Evolutionary conservation across 1,284 basidiomycete species (phyloP), one percentile per base, ranked within the genome.

Genomic region (Leccinum olivaceoglutinosum): DNA sequence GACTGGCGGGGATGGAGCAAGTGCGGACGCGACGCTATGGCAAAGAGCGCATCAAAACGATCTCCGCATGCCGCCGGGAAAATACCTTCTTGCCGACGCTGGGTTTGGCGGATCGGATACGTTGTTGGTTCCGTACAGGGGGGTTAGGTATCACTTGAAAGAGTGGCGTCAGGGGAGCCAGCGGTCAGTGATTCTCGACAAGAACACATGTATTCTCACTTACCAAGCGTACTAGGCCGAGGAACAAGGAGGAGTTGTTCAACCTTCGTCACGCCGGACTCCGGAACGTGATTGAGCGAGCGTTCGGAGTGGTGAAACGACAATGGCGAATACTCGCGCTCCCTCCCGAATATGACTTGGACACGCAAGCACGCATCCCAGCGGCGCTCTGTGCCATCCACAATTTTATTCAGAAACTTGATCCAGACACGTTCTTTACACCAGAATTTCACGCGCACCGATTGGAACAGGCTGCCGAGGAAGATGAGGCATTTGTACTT

Each of bases 241-340:
- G 54, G 10, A 65, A 75, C 56, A 55, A 66, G 2, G 60, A 80
- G 64, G 79, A 81, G 63, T 68, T 81, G 0, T 82, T 75, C 67
- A 81, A 81, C 65, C 69, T 81, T 0, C 66, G 68, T 81, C 63
- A 77, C 81, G 62, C 71, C 68, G 0, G 74, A 77, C 5, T 81
- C 82, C 75, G 77, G 79, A n/a, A 70, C 80, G 51, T 53, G 11
- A 53, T 53, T 8, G 25, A 53, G 14, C 25, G 18, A 25, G 21
- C 25, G 9, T 53, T 53, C 10, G 8, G 51, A 25, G 21, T 53
- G 21, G 21, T 53, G 25, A 53, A 53, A 53, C 14, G 12, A 14
- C 51, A 53, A 25, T 53, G 51, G 51, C 25, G 25, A 25, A 53
- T 53, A 29, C 51, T 53, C 9, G 2, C 25, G 16, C 12, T 53